phyloP scores from a whole-genome alignment of 1,284 basidiomycete species.

The Ceratobasidium sp. region DNA sequence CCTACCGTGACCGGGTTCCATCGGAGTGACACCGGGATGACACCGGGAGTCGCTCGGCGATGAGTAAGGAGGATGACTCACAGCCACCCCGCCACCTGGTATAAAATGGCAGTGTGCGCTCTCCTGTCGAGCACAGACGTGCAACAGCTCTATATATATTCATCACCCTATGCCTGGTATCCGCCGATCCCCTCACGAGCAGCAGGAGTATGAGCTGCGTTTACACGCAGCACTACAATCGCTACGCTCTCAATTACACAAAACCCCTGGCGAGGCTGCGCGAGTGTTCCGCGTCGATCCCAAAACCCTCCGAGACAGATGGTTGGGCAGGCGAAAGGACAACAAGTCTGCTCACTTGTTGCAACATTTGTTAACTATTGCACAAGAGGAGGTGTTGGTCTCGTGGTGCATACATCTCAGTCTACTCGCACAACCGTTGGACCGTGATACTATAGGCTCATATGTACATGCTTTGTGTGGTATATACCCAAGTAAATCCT shows the following conservation, averaged over 20 bases:
- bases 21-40: background rate
- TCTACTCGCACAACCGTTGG: conserved; percentile 47
- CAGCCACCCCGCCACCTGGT: too few relatives aligned
- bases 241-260: too few relatives aligned
- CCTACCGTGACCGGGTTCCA: background rate
- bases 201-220: too few relatives aligned
- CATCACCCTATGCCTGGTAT: too few relatives aligned
- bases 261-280: too few relatives aligned
- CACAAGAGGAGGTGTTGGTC: conserved; percentile 50
- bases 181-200: too few relatives aligned
- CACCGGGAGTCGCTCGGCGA: too few relatives aligned
- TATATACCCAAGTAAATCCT: conserved; percentile 15
- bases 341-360: conserved; percentile 47
- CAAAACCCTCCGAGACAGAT: background rate
- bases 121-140: too few relatives aligned
- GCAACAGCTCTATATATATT: too few relatives aligned
- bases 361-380: conserved; percentile 48
- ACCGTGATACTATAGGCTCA: conserved; percentile 44
- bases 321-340: background rate
- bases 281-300: background rate
- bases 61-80: too few relatives aligned
- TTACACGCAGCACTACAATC: too few relatives aligned
- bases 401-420: conserved; percentile 51
- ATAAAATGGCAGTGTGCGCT: too few relatives aligned
- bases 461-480: background rate